Evolutionary conservation across 2,329 filamentous ascomycete genomes (phyloP).

Genomic region (Stenocarpella maydis): DNA sequence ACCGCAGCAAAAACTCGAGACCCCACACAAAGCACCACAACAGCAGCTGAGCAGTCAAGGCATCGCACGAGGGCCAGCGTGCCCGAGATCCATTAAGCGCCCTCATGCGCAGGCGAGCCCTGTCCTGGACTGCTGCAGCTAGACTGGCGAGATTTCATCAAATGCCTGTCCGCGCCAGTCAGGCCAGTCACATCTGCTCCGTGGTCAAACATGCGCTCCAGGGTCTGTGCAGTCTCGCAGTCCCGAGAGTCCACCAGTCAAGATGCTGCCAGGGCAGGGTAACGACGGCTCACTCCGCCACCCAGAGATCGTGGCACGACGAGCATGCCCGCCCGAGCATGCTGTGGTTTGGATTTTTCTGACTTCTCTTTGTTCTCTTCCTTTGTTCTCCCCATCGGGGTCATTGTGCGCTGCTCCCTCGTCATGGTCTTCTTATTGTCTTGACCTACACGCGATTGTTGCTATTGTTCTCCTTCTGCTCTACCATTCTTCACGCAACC

Average conservation of each 20-base stretch:
- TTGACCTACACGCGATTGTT: constrained; percentile 23
- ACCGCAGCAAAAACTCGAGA: constrained; percentile 3
- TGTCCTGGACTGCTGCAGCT: constrained; percentile 15
- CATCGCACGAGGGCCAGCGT: background rate
- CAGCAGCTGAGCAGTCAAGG: background rate
- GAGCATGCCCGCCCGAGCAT: background rate
- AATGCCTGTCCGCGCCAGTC: constrained; percentile 33
- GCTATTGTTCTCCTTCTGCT: constrained; percentile 21
- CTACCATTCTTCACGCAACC: constrained; percentile 15
- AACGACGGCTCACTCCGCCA: background rate
- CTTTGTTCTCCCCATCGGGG: background rate
- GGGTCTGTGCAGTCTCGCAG: constrained; percentile 3
- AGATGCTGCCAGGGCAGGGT: background rate
- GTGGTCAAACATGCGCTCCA: constrained; percentile 27
- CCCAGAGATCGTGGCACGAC: background rate
- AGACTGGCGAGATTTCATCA: constrained; percentile 34
- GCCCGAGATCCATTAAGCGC: constrained; percentile 30
- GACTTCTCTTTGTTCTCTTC: constrained; percentile 21
- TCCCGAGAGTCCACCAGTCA: background rate
- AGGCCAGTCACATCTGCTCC: constrained; percentile 30
- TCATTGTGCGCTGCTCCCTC: constrained; percentile 17
- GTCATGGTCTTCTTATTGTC: constrained; percentile 28
- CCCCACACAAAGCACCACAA: background rate
- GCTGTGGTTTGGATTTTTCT: background rate
- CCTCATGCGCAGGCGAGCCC: constrained; percentile 22